These are phyloP conservation scores for Smallanthus sonchifolius DNA, from an alignment of 129 eudicot genomes.

Conservation along the genomic window DNA sequence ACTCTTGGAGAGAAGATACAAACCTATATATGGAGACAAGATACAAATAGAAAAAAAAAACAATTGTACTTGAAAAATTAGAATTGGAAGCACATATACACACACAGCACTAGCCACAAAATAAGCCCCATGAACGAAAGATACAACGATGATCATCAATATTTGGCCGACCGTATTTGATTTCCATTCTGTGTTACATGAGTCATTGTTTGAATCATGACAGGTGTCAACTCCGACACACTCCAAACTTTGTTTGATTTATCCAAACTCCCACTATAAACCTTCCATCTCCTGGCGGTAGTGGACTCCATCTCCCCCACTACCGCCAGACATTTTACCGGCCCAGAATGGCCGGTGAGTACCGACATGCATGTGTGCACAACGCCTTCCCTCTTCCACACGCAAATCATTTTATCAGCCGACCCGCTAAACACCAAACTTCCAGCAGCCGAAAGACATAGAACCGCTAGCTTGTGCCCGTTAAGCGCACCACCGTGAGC, in stretches of 20 bases:
- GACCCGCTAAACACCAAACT: constrained; percentile 80
- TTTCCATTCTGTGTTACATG: constrained; percentile 14
- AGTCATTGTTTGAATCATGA: constrained; percentile 26
- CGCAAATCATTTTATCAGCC: constrained; percentile 85
- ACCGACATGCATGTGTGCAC: constrained; percentile 63
- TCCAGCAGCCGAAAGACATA: constrained; percentile 70
- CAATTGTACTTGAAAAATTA: not conserved
- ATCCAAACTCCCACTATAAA: constrained; percentile 90
- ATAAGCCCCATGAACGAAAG: not conserved
- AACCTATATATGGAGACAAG: not conserved
- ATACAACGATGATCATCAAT: constrained; percentile 4
- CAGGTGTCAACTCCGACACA: constrained; percentile 61
- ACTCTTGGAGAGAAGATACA: no score
- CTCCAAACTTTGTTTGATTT: constrained; percentile 94
- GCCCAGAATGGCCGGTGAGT: constrained; percentile 68
- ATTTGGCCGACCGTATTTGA: constrained; percentile 24
- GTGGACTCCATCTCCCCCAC: constrained; percentile 41
- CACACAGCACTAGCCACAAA: not conserved
- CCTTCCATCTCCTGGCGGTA: constrained; percentile 43
- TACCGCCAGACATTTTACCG: constrained; percentile 80
- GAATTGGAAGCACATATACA: not conserved
- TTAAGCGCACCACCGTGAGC: constrained; percentile 71
- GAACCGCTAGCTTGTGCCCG: constrained; percentile 83
- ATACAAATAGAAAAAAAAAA: not conserved
- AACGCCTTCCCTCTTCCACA: constrained; percentile 78